These are phyloP conservation scores for Pinguiococcus pyrenoidosus DNA, from an alignment of 108 stramenopile genomes.

Conservation along the genomic window DNA sequence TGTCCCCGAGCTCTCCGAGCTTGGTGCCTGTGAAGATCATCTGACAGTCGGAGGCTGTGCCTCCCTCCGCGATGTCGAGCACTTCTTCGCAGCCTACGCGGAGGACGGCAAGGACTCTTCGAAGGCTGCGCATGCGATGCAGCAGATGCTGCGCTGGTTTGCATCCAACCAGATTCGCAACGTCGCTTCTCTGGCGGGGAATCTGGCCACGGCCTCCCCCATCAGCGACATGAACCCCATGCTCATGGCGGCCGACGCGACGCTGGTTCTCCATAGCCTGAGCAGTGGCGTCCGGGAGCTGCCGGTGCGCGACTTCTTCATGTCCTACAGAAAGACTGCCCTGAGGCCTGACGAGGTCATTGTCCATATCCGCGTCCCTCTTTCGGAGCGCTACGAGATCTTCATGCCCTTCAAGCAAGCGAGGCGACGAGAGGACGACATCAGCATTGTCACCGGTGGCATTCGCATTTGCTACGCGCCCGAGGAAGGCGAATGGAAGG, in stretches of 20 bases:
- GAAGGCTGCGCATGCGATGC: slow-evolving; percentile 53
- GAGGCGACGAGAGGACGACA: slow-evolving; percentile 81
- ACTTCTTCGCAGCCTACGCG: background rate
- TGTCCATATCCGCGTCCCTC: slow-evolving; percentile 58
- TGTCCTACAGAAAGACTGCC: slow-evolving; percentile 68
- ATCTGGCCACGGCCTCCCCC: slow-evolving; percentile 82
- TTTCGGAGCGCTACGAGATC: slow-evolving; percentile 57
- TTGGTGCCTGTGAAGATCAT: no score
- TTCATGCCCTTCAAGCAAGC: slow-evolving; percentile 83
- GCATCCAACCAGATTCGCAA: slow-evolving; percentile 89
- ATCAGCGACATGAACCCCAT: slow-evolving; percentile 91
- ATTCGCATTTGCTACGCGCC: slow-evolving; percentile 58
- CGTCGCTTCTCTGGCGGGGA: slow-evolving; percentile 80
- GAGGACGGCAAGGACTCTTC: background rate
- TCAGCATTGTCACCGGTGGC: slow-evolving; percentile 77
- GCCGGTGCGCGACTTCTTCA: slow-evolving; percentile 66
- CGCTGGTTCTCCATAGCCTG: slow-evolving; percentile 44
- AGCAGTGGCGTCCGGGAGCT: slow-evolving; percentile 41
- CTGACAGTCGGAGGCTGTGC: slow-evolving; percentile 27
- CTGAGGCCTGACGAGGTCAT: slow-evolving; percentile 59
- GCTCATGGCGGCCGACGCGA: slow-evolving; percentile 54
- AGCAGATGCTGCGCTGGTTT: slow-evolving; percentile 88
- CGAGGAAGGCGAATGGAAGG: slow-evolving; percentile 23
- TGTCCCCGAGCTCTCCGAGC: no score
- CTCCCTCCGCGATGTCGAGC: slow-evolving; percentile 11